phyloP scores from a whole-genome alignment of 305 asterid genomes.

The Solanum hybrid region DNA sequence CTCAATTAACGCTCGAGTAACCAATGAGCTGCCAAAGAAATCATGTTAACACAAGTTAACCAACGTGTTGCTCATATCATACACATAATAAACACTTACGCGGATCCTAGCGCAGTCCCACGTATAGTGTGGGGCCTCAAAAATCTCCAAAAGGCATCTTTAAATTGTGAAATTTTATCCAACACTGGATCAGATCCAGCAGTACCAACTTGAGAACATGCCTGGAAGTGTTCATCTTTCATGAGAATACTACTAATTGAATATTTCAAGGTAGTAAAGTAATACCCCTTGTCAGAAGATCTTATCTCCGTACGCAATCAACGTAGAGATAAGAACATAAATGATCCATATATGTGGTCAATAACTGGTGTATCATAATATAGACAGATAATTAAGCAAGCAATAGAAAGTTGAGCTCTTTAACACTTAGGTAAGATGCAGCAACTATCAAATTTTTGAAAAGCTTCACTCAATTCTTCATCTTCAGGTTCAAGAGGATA shows the following conservation, averaged over 20 bases:
- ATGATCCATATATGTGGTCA: neutral
- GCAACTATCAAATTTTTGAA: neutral
- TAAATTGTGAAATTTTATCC: slow-evolving; percentile 47
- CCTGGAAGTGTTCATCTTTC: slow-evolving; percentile 47
- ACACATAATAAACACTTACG: slow-evolving; percentile 33
- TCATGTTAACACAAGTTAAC: neutral
- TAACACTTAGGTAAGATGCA: neutral
- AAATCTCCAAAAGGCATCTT: slow-evolving; percentile 96
- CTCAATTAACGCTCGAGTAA: slow-evolving; percentile 76
- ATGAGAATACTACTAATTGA: slow-evolving; percentile 22
- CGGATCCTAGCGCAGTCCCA: slow-evolving; percentile 88
- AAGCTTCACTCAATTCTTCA: neutral
- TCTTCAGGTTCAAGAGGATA: neutral
- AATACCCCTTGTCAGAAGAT: neutral
- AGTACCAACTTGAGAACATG: slow-evolving; percentile 74
- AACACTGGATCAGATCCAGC: slow-evolving; percentile 57
- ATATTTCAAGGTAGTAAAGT: neutral
- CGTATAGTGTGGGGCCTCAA: slow-evolving; percentile 97
- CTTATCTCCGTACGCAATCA: neutral
- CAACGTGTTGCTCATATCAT: neutral
- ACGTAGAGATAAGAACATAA: neutral
- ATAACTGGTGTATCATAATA: neutral
- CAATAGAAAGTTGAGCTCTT: neutral
- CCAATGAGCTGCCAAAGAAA: slow-evolving; percentile 59
- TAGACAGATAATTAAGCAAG: neutral